Percentiles rank a stretch among this genome's conserved stretches.
Evolutionary conservation across 495 filamentous ascomycete genomes (phyloP).

Genomic region (Cercophora newfieldiana): DNA sequence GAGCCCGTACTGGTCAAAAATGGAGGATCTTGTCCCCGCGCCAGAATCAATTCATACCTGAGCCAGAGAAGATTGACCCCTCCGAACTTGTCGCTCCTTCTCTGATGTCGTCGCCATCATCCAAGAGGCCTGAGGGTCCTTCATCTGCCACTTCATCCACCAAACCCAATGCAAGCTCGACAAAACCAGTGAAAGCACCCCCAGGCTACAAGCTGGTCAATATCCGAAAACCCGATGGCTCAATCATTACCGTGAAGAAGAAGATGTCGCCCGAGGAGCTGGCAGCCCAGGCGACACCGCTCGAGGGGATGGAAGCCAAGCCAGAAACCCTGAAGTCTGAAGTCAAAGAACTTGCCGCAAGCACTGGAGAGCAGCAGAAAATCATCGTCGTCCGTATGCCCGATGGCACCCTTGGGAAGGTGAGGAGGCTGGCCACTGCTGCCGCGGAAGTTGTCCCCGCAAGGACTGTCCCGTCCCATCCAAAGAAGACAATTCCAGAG

Average conservation of each 20-base stretch:
- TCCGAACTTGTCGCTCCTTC: too few species aligned
- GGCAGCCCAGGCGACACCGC: background rate
- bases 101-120: background rate
- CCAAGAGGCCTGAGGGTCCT: too few species aligned
- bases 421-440: background rate
- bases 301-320: background rate
- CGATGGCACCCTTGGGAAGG: conserved; percentile 14
- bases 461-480: background rate
- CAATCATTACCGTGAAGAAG: conserved; percentile 12
- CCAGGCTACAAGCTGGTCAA: conserved; percentile 12
- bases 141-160: background rate
- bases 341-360: background rate
- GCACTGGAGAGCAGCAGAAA: conserved; percentile 2
- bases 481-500: too few species aligned
- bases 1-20: too few species aligned
- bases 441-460: background rate
- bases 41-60: too few species aligned
- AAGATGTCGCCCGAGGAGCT: conserved; percentile 14
- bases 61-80: too few species aligned
- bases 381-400: conserved; percentile 14
- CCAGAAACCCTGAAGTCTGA: background rate
- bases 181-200: background rate
- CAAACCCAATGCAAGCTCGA: background rate
- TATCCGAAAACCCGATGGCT: conserved; percentile 7
- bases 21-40: too few species aligned